Base-by-base conservation (phyloP, 2,329 filamentous ascomycete genomes). In the Pseudogymnoascus sp. region DNA sequence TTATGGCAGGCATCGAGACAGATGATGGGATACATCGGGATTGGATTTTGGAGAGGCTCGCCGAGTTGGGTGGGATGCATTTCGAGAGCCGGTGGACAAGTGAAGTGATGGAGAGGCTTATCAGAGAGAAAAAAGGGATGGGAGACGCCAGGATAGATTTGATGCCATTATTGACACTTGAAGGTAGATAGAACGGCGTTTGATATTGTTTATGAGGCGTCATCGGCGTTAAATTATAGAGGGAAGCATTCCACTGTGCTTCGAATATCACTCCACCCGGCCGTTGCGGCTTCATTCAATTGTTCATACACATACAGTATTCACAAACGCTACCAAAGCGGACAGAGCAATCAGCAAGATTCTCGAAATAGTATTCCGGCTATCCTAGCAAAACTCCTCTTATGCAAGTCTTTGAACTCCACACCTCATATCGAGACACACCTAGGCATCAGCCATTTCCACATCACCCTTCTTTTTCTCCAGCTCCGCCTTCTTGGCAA, bases 1-100 rank as follows among this genome's bases (percentile, higher is more conserved):
- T 76, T 62, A 68, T 74, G n/a, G 74, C 70, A 4, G 73, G 71
- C 6, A 65, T 77, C 6, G 73, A 76, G 64, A 75, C 74, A 4
- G 69, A 74, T 10, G 70, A 74, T 24, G 64, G 69, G 3, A 63
- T 73, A 4, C 71, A 76, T 26, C 72, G 71, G 4, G 70, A 72
- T 7, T 76, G 74, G 71, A 70, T 75, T 14, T 61, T 76, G 11
- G 68, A 70, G 50, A 56, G 50, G 31, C 50, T 56, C 10, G 10
- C 29, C 29, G 50, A 56, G 50, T 33, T 56, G 50, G n/a, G 21
- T 16, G 50, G 50, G 10, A 56, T 56, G 50, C 50, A 56, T 56
- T 56, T 31, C 26, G 50, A 56, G 50, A 56, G 29, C 2, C n/a
- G 11, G 50, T 56, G 50, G 50, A 56, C 50, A 33, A 56, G 26